Conservation (phyloP, 1,284 basidiomycete genomes). For the Tremellales sp. region DNA sequence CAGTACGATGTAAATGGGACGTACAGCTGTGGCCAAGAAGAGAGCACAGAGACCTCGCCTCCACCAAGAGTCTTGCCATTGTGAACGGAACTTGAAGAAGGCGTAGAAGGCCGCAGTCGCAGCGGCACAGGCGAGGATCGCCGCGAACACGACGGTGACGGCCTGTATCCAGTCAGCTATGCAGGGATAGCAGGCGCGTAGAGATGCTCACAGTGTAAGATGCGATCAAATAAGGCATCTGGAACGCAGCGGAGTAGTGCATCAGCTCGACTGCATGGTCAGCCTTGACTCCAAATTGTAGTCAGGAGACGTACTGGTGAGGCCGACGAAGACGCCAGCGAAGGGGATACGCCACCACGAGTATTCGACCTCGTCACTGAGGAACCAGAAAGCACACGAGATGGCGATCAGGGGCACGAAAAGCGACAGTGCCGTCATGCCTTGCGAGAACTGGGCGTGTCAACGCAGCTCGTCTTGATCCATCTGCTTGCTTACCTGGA, state of each 20-base stretch:
- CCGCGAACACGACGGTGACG: conserved; percentile 50
- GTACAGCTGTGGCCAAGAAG: conserved; percentile 50
- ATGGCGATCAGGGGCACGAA: conserved; percentile 52
- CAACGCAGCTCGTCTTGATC: not conserved
- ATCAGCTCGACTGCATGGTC: conserved; percentile 41
- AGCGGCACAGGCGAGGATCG: conserved; percentile 51
- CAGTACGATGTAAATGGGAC: conserved; percentile 40
- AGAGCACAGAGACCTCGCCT: conserved; percentile 50
- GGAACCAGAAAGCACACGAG: conserved; percentile 51
- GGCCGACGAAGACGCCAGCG: conserved; percentile 68
- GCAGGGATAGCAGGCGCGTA: not conserved
- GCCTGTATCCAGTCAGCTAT: conserved; percentile 12
- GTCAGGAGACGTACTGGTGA: conserved; percentile 64
- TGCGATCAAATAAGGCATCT: conserved; percentile 39
- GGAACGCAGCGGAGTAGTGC: conserved; percentile 53
- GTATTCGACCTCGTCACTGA: conserved; percentile 49
- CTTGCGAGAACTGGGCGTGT: conserved; percentile 49
- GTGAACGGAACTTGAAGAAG: conserved; percentile 52
- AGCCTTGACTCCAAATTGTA: not conserved
- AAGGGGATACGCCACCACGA: conserved; percentile 45
- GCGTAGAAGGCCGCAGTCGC: conserved; percentile 50
- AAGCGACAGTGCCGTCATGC: conserved; percentile 52
- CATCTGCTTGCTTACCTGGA: conserved; percentile 30
- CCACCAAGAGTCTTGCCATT: conserved; percentile 54
- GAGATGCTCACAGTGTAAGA: conserved; percentile 28